phyloP scores from a whole-genome alignment of 2,329 filamentous ascomycete genomes.

The Pseudogymnoascus sp. region DNA sequence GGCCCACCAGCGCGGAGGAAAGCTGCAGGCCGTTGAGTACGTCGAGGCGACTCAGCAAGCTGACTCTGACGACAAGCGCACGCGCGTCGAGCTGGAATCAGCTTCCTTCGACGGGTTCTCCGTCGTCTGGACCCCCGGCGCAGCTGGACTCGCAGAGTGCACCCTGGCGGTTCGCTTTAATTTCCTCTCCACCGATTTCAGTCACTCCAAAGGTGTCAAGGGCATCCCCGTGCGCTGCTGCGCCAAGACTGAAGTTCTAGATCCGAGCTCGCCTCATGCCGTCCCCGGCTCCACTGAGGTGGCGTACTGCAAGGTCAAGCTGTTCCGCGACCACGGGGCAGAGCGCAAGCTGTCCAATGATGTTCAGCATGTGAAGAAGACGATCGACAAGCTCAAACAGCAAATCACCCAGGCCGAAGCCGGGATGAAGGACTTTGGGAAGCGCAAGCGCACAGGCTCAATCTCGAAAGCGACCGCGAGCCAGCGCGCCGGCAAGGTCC shows the following conservation, averaged over 20 bases:
- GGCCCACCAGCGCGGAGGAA: conserved; percentile 85
- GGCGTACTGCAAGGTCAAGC: conserved; percentile 92
- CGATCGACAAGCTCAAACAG: conserved; percentile 91
- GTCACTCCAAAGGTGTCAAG: conserved; percentile 97
- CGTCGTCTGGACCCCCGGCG: conserved; percentile 74
- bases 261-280: conserved; percentile 41
- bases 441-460: conserved; percentile 50
- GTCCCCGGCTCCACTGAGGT: conserved; percentile 56
- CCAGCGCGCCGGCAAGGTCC: conserved; percentile 68
- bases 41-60: conserved; percentile 58
- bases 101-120: conserved; percentile 92
- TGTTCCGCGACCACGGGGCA: conserved; percentile 92
- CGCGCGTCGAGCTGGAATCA: conserved; percentile 61
- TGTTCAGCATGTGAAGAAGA: conserved; percentile 88
- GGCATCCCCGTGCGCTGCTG: conserved; percentile 91
- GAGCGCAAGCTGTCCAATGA: conserved; percentile 94
- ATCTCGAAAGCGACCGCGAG: conserved; percentile 34
- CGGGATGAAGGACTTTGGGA: conserved; percentile 58
- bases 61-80: conserved; percentile 57
- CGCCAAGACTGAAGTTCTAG: conserved; percentile 71
- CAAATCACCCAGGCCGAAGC: conserved; percentile 74
- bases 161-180: conserved; percentile 92
- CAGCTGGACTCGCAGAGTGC: conserved; percentile 64
- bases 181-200: conserved; percentile 96
- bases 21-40: conserved; percentile 89